Percentiles rank a stretch among this genome's conserved stretches.
phyloP scores from a whole-genome alignment of 202 grass and related monocot genomes.

The Panicum virgatum region DNA sequence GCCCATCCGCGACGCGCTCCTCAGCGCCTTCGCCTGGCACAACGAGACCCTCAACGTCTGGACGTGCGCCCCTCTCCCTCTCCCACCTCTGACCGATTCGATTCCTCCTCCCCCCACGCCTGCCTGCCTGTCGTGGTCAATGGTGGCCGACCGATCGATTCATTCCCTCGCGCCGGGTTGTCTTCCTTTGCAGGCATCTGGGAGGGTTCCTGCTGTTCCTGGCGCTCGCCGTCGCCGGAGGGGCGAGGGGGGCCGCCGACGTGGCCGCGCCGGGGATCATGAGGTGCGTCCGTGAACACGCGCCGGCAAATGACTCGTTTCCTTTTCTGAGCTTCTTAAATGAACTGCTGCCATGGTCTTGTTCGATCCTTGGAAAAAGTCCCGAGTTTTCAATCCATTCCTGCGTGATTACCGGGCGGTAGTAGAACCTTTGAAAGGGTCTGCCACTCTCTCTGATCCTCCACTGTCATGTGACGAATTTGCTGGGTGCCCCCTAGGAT shows the following conservation, averaged over 20 bases:
- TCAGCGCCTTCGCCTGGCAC: slow-evolving; percentile 99
- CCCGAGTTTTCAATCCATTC: neutral
- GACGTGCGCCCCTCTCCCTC: slow-evolving; percentile 54
- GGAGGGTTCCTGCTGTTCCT: slow-evolving; percentile 61
- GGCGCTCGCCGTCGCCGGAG: slow-evolving; percentile 54
- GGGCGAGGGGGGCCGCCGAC: slow-evolving; percentile 18
- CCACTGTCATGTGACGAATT: neutral
- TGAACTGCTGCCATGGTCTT: neutral
- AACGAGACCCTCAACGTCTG: slow-evolving; percentile 99
- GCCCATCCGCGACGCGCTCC: slow-evolving; percentile 83
- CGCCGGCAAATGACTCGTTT: neutral
- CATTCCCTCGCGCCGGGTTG: neutral
- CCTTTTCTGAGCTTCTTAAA: neutral
- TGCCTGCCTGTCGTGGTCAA: neutral
- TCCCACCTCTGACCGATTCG: neutral
- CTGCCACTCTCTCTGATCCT: neutral
- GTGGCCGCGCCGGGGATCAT: slow-evolving; percentile 52
- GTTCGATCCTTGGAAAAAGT: neutral
- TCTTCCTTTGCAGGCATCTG: slow-evolving; percentile 37
- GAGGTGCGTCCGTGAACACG: slow-evolving; percentile 18
- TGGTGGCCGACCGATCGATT: neutral
- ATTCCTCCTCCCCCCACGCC: neutral
- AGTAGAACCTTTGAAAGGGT: slow-evolving; percentile 8
- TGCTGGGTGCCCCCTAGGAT: neutral
- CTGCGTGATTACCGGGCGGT: slow-evolving; percentile 23